These are phyloP conservation scores for Dalbergia cochinchinensis DNA, from an alignment of 306 rosid genomes.

Conservation along the genomic window DNA sequence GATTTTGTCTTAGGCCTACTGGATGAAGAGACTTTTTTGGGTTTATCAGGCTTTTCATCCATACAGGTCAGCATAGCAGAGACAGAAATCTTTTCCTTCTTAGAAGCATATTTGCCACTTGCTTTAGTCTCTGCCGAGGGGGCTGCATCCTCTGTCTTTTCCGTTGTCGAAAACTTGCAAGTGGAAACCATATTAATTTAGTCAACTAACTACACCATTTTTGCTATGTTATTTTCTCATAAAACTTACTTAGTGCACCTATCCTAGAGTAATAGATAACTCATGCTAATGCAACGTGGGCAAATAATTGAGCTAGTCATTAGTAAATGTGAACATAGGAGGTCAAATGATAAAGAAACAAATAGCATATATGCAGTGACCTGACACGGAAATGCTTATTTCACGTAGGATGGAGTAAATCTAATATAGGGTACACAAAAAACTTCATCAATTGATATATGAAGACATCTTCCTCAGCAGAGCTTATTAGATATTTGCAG, in stretches of 20 bases:
- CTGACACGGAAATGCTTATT: background rate
- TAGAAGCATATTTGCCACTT: constrained; percentile 38
- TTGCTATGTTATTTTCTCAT: background rate
- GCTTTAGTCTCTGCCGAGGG: constrained; percentile 35
- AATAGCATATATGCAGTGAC: background rate
- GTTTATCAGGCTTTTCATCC: constrained; percentile 54
- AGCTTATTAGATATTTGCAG: background rate
- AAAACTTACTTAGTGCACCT: background rate
- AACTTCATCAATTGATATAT: background rate
- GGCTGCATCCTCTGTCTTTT: constrained; percentile 47
- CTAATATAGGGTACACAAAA: background rate
- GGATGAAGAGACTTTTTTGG: constrained; percentile 52
- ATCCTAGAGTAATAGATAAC: background rate
- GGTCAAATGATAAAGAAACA: background rate
- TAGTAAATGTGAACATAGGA: background rate
- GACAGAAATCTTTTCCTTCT: constrained; percentile 49
- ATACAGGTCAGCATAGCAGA: constrained; percentile 51
- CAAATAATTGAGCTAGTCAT: background rate
- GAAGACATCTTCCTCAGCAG: background rate
- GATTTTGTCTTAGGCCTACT: constrained; percentile 55
- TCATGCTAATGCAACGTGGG: background rate
- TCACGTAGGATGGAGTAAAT: background rate
- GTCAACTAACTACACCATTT: background rate
- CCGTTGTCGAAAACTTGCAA: constrained; percentile 34
- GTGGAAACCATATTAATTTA: background rate